Percentiles rank a stretch among this genome's conserved stretches.
phyloP scores from a whole-genome alignment of 164 flowering plant species.

The Brasenia schreberi region DNA sequence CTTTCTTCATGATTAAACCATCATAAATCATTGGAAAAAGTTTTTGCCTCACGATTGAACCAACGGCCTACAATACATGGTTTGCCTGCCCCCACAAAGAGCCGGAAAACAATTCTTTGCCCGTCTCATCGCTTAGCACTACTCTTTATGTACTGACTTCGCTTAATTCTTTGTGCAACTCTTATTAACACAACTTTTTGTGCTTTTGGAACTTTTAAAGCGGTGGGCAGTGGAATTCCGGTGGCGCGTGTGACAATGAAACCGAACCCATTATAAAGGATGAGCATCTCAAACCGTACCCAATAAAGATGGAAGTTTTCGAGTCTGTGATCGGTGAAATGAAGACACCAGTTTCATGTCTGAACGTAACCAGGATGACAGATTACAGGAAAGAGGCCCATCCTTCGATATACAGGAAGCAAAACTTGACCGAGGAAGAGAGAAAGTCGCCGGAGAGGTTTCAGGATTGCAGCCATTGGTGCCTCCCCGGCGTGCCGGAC shows the following conservation, averaged over 20 bases:
- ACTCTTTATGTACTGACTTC: too few species aligned
- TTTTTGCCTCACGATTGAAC: too few species aligned
- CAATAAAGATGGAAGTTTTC: slow-evolving; percentile 56
- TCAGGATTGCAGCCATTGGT: slow-evolving; percentile 99
- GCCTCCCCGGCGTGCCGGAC: slow-evolving; percentile 98
- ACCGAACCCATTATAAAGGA: slow-evolving; percentile 69
- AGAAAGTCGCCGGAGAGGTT: slow-evolving; percentile 31
- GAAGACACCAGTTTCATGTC: slow-evolving; percentile 59
- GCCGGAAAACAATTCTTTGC: background rate
- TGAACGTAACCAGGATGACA: slow-evolving; percentile 74
- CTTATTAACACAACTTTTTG: background rate
- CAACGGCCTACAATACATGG: too few species aligned
- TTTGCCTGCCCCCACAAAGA: background rate
- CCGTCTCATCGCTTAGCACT: too few species aligned
- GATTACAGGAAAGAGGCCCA: slow-evolving; percentile 92
- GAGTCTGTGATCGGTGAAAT: slow-evolving; percentile 55
- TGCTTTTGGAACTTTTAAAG: slow-evolving; percentile 19
- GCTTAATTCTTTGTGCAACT: background rate
- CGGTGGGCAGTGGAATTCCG: slow-evolving; percentile 96
- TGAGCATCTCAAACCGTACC: slow-evolving; percentile 43
- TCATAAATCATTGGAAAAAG: too few species aligned
- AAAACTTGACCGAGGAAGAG: slow-evolving; percentile 34
- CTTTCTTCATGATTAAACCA: too few species aligned
- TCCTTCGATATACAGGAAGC: slow-evolving; percentile 78
- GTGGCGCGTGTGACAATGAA: slow-evolving; percentile 78